Evolutionary conservation across 2,329 filamentous ascomycete genomes (phyloP), one percentile per base, ranked within the genome.

Genomic region (Pyrenophora teres): DNA sequence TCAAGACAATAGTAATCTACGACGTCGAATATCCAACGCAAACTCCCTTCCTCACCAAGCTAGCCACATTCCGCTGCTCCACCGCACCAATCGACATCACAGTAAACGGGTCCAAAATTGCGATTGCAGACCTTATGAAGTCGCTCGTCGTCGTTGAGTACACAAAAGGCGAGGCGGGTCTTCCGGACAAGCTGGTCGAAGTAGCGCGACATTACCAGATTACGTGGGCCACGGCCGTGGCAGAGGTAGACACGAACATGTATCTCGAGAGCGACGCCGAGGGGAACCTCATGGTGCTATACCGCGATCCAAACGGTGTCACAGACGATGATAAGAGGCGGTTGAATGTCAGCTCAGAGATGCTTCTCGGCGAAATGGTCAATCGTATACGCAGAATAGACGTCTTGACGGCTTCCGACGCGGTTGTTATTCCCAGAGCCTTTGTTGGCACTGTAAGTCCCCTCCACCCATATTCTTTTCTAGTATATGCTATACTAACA

Each of bases 61-160:
- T 88, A 13, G 89, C 90, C 1, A 84, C 86, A 2, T 96, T 92
- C 72, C 85, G 92, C 10, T 89, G 90, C 2, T 85, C 91, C 2
- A 95, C 92, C 0, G 89, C 90, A 27, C 92, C 94, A 0, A 84
- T 96, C 13, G 90, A 93, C 60, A 72, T 97, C 6, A 85, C 87
- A 8, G 82, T 97, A 12, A 83, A 85, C 1, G 88, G 83, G 1
- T 86, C 87, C 60, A 80, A 84, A 19, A 92, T 99, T 56, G 90
- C 89, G 0, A 86, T 97, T 8, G 89, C 88, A 0, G 94, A 99
- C 68, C 77, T 99, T 39, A 97, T 96, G 89, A 97, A 97, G 76
- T 96, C 90, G 1, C 80, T 96, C 19, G 87, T 88, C 1, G 77
- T 97, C 5, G 79, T 97, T 7, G 81, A 94, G 67, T 94, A 88